A percentile compares a stretch with the other conserved stretches of the same genome.
These are phyloP conservation scores for Cavenderia fasciculata DNA, from an alignment of 78 protist species.

Conservation along the genomic window DNA sequence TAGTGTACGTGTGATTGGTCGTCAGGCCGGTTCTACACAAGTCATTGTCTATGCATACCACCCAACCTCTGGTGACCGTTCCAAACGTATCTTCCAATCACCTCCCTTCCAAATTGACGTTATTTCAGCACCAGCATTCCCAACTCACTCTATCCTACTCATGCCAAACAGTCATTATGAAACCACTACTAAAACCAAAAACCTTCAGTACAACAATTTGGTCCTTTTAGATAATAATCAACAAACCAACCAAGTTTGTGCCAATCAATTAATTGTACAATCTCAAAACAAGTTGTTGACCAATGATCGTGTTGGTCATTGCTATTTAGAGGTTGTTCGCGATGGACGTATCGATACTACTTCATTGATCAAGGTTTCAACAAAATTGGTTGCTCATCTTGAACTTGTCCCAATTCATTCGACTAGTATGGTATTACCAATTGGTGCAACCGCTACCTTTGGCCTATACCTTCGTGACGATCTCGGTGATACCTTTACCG, in stretches of 20 bases:
- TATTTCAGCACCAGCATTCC: slow-evolving; percentile 15
- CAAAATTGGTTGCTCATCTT: slow-evolving; percentile 55
- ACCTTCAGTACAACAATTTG: too few species aligned
- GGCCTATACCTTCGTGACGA: slow-evolving; percentile 52
- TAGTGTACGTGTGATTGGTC: slow-evolving; percentile 47
- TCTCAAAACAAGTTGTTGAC: slow-evolving; percentile 6
- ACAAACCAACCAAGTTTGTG: slow-evolving; percentile 24
- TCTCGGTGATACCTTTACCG: slow-evolving; percentile 51
- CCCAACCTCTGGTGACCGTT: slow-evolving; percentile 1
- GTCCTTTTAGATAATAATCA: slow-evolving; percentile 7
- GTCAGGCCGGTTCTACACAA: slow-evolving; percentile 17
- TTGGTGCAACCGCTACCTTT: slow-evolving; percentile 50
- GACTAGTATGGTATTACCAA: slow-evolving; percentile 22
- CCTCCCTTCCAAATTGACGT: slow-evolving; percentile 27
- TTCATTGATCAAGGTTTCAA: slow-evolving; percentile 17
- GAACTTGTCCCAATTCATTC: slow-evolving; percentile 52
- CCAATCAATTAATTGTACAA: slow-evolving; percentile 1
- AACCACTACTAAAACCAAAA: neutral
- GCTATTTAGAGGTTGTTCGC: slow-evolving; percentile 19
- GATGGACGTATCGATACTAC: slow-evolving; percentile 55
- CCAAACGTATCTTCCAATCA: slow-evolving; percentile 31
- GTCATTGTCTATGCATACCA: slow-evolving; percentile 61
- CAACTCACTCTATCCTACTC: neutral
- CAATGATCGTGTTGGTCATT: slow-evolving; percentile 52
- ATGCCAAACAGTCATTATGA: neutral